Conservation (phyloP, 768 basidiomycete genomes). For the Pilatotrama ljubarskyi region DNA sequence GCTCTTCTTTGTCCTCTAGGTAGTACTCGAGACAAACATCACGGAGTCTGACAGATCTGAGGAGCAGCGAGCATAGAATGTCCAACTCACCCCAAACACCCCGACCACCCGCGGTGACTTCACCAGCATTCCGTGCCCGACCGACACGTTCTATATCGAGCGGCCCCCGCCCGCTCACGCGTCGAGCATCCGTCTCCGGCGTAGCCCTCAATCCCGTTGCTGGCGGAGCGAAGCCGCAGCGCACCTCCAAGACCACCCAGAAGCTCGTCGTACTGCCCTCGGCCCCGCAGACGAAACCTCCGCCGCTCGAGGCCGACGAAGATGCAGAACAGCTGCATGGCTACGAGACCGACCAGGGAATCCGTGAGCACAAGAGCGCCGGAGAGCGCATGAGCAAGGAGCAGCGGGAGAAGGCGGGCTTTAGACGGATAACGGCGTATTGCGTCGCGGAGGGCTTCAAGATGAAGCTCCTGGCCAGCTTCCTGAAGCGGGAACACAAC, state of each 20-base stretch:
- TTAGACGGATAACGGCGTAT: conserved; percentile 84
- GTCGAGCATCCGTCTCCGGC: conserved; percentile 36
- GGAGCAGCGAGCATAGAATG: neutral
- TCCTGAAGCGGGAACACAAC: conserved; percentile 92
- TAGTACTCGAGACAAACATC: no score
- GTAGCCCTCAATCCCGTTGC: conserved; percentile 29
- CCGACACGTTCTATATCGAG: conserved; percentile 11
- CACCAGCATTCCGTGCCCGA: conserved; percentile 12
- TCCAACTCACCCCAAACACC: neutral
- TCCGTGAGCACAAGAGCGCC: conserved; percentile 78
- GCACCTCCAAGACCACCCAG: conserved; percentile 89
- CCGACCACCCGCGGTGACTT: neutral
- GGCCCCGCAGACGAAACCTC: conserved; percentile 81
- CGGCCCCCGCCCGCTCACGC: conserved; percentile 12
- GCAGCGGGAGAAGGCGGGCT: conserved; percentile 79
- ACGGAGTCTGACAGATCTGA: no score
- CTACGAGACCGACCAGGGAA: conserved; percentile 64
- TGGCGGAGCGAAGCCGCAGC: conserved; percentile 52
- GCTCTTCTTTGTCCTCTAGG: neutral
- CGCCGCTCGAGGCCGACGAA: conserved; percentile 44
- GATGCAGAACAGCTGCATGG: conserved; percentile 56
- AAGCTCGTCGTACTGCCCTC: conserved; percentile 90
- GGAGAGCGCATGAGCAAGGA: conserved; percentile 89
- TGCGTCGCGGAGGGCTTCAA: conserved; percentile 84
- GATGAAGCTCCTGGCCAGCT: conserved; percentile 81